Conservation (phyloP, 208 protist species). For the Acanthamoeba sp. region DNA sequence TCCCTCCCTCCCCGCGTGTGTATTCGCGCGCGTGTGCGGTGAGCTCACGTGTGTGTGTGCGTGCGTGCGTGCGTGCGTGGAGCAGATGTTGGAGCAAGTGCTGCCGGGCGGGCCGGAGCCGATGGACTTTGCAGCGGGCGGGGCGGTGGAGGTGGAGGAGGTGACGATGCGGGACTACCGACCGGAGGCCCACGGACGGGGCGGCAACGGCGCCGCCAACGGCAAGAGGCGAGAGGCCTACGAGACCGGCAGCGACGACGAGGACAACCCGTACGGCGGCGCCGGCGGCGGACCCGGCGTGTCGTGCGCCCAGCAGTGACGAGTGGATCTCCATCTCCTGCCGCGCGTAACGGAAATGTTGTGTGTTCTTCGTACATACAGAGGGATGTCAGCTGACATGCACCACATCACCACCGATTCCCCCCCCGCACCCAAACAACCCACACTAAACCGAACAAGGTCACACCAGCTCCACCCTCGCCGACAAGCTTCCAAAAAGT, state of each 20-base stretch:
- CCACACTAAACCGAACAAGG: too few relatives aligned
- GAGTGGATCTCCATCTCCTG: not conserved
- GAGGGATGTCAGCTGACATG: not conserved
- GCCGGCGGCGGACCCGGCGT: not conserved
- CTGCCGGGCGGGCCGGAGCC: not conserved
- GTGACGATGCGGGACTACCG: conserved; percentile 15
- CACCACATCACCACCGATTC: too few relatives aligned
- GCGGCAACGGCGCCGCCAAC: not conserved
- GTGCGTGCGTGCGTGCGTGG: not conserved
- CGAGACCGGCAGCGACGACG: conserved; percentile 52
- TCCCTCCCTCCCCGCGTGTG: not conserved
- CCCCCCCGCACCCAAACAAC: too few relatives aligned
- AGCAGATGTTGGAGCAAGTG: conserved; percentile 20
- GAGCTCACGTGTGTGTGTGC: too few relatives aligned
- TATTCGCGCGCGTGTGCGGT: not conserved
- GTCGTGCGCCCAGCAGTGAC: not conserved
- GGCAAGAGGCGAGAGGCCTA: conserved; percentile 45
- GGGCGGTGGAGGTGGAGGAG: not conserved
- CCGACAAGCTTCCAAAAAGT: too few relatives aligned
- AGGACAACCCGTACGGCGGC: not conserved
- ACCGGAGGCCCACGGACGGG: not conserved
- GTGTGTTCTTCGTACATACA: not conserved
- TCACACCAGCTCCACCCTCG: too few relatives aligned
- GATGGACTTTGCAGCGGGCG: not conserved
- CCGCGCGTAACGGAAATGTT: not conserved